Percentiles rank a stretch among this genome's conserved stretches.
phyloP scores from a whole-genome alignment of 2,329 filamentous ascomycete species.

The Calonectria pauciramosa region DNA sequence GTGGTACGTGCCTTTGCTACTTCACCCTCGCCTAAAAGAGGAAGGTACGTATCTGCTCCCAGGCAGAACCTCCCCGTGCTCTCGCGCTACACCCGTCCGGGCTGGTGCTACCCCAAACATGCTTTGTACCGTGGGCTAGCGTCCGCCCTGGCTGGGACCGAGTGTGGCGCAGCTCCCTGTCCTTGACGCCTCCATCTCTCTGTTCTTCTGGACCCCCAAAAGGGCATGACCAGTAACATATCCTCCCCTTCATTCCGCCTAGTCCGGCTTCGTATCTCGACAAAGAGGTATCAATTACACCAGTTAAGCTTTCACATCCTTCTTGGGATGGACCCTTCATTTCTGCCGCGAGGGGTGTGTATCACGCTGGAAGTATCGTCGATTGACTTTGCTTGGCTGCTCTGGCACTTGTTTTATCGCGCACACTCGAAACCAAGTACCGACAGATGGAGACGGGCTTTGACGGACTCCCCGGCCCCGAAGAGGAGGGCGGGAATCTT shows the following conservation, averaged over 20 bases:
- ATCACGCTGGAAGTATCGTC: conserved; percentile 5
- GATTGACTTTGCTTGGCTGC: conserved; percentile 1
- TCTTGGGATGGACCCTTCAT: conserved; percentile 13
- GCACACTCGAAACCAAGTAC: conserved; percentile 8
- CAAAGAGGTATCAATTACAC: not conserved
- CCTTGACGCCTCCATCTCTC: conserved; percentile 23
- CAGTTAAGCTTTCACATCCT: conserved; percentile 3
- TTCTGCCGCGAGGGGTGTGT: not conserved
- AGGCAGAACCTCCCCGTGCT: not conserved
- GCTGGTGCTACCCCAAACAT: conserved; percentile 23
- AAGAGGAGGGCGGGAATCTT: not conserved
- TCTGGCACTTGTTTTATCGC: not conserved
- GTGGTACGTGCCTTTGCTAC: not conserved
- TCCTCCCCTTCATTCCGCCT: conserved; percentile 17
- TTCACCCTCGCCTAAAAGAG: not conserved
- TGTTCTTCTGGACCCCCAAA: conserved; percentile 10
- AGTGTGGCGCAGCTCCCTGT: conserved; percentile 24
- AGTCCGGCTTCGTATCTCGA: conserved; percentile 18
- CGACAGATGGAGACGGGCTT: conserved; percentile 11
- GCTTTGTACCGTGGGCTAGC: conserved; percentile 26
- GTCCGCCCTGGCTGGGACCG: conserved; percentile 24
- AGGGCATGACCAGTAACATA: conserved; percentile 8
- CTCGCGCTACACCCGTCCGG: not conserved
- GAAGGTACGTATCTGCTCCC: conserved; percentile 6
- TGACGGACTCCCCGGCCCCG: conserved; percentile 8